A percentile compares a stretch with the other conserved stretches of the same genome.
phyloP scores from a whole-genome alignment of 805 yeast species.

The Zygotorulaspora florentina region DNA sequence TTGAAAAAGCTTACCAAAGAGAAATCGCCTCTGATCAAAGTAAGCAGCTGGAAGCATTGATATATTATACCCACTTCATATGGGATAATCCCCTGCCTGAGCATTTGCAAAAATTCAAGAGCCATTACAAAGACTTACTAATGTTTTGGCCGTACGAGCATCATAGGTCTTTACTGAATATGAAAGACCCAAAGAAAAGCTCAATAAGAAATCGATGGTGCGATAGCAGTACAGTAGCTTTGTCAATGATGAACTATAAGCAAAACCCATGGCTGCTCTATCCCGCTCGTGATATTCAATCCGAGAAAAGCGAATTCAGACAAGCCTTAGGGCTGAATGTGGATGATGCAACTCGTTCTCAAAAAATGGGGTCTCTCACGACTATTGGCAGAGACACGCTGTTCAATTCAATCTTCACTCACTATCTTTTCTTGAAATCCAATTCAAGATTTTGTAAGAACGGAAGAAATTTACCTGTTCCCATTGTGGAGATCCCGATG shows the following conservation, averaged over 20 bases:
- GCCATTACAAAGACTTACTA: conserved; percentile 13
- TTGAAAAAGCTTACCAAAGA: conserved; percentile 1
- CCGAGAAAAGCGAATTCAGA: background rate
- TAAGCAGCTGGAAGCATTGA: conserved; percentile 18
- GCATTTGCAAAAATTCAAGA: conserved; percentile 14
- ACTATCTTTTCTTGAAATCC: conserved; percentile 19
- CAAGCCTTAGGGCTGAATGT: background rate
- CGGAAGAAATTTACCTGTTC: conserved; percentile 16
- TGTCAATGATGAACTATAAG: conserved; percentile 11
- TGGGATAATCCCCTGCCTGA: conserved; percentile 15
- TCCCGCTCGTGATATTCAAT: background rate
- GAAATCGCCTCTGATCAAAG: background rate
- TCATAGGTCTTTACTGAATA: conserved; percentile 13
- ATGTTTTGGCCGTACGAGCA: conserved; percentile 24
- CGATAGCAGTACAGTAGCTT: conserved; percentile 8
- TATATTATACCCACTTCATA: conserved; percentile 17
- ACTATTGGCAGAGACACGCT: conserved; percentile 6
- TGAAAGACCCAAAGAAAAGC: conserved; percentile 13
- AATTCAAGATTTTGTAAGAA: conserved; percentile 17
- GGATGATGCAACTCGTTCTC: background rate
- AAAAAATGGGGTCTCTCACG: background rate
- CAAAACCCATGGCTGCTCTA: conserved; percentile 14
- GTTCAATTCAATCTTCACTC: conserved; percentile 17
- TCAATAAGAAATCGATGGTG: conserved; percentile 20
- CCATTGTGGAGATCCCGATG: conserved; percentile 26